These are phyloP conservation scores for Fusarium floridanum DNA, from an alignment of 2,329 filamentous ascomycete species.

Conservation along the genomic window DNA sequence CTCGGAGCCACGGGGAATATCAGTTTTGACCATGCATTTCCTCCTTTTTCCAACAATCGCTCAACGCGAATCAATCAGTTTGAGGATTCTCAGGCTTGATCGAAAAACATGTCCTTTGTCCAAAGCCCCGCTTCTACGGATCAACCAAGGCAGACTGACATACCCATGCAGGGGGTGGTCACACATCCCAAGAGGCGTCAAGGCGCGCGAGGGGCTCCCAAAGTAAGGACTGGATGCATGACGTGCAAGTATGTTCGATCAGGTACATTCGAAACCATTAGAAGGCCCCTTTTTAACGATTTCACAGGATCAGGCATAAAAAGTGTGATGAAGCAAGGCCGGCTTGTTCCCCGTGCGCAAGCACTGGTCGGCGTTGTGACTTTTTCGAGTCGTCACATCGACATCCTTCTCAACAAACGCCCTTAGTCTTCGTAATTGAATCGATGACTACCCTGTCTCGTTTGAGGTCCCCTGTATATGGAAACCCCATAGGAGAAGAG, in stretches of 20 bases:
- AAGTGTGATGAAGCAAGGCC: slow-evolving; percentile 14
- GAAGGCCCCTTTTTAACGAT: not conserved
- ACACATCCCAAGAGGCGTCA: not conserved
- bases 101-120: not conserved
- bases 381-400: not conserved
- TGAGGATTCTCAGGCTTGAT: not conserved
- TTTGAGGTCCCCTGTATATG: not conserved
- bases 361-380: slow-evolving; percentile 7
- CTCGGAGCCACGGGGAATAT: not conserved
- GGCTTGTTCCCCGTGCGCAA: slow-evolving; percentile 11
- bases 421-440: not conserved
- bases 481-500: not conserved
- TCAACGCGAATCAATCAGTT: not conserved
- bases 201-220: slow-evolving; percentile 2
- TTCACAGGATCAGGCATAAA: slow-evolving; percentile 9
- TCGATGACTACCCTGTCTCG: not conserved
- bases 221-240: slow-evolving; percentile 14
- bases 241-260: slow-evolving; percentile 22
- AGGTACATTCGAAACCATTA: not conserved
- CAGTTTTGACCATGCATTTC: not conserved
- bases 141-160: not conserved
- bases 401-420: not conserved
- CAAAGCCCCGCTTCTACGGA: not conserved
- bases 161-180: not conserved
- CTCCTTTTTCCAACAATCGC: not conserved